Conservation (phyloP, 306 rosid species). For the Dryas alaskensis region DNA sequence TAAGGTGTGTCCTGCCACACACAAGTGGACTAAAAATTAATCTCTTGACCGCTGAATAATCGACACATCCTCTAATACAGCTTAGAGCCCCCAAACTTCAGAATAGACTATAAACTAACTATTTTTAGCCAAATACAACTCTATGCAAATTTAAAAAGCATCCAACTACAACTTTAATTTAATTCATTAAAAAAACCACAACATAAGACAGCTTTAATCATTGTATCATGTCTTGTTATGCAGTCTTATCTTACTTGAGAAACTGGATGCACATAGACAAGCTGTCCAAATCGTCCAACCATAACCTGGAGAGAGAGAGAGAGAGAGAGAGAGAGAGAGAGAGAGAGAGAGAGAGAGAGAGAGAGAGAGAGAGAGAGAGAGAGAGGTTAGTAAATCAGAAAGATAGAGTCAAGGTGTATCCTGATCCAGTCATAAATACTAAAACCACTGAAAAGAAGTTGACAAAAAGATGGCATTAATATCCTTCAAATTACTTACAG, state of each 20-base stretch:
- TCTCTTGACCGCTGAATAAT: not conserved
- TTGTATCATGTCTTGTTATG: not conserved
- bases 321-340: not conserved
- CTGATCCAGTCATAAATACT: constrained; percentile 1
- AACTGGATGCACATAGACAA: constrained; percentile 76
- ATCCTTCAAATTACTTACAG: constrained; percentile 55
- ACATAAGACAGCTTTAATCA: not conserved
- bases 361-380: constrained; percentile 19
- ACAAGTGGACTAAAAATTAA: not conserved
- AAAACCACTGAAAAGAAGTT: constrained; percentile 18
- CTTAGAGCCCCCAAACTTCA: not conserved
- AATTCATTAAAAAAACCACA: constrained; percentile 1
- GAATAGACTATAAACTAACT: not conserved
- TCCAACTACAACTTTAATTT: not conserved
- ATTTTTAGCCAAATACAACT: not conserved
- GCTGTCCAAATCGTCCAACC: constrained; percentile 78
- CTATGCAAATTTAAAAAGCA: not conserved
- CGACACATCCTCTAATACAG: not conserved
- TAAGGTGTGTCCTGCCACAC: not conserved
- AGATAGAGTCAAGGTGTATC: constrained; percentile 10
- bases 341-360: not conserved
- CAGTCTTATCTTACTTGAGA: constrained; percentile 59
- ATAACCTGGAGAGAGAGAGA: constrained; percentile 54
- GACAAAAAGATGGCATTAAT: constrained; percentile 6
- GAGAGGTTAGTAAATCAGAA: constrained; percentile 16